Percentiles rank a stretch among this genome's conserved stretches.
Conservation (phyloP, 2,329 filamentous ascomycete genomes). For the Plenodomus tracheiphilus region DNA sequence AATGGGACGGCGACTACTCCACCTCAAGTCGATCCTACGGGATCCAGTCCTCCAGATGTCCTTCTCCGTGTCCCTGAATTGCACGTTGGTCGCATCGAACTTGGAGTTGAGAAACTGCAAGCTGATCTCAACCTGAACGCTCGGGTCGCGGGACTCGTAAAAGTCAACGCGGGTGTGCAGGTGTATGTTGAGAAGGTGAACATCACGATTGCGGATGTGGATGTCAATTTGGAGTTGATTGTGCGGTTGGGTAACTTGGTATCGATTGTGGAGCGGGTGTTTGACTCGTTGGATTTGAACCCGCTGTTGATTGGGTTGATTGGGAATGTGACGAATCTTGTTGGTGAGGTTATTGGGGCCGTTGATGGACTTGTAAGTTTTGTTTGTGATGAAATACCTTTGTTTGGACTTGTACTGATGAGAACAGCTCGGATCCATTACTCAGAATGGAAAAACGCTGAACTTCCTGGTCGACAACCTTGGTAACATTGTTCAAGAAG, state of each 20-base stretch:
- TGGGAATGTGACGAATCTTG: constrained; percentile 57
- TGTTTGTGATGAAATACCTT: neutral
- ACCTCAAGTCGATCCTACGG: constrained; percentile 24
- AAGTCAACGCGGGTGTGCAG: constrained; percentile 54
- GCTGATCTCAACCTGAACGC: constrained; percentile 65
- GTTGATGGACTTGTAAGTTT: constrained; percentile 56
- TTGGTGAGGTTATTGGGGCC: constrained; percentile 58
- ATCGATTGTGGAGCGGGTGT: constrained; percentile 64
- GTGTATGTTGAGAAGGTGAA: constrained; percentile 57
- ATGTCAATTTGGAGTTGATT: constrained; percentile 62
- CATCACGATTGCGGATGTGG: constrained; percentile 64
- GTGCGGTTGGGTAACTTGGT: constrained; percentile 64
- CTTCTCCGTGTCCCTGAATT: constrained; percentile 61
- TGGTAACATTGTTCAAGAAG: constrained; percentile 65
- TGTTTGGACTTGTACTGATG: neutral
- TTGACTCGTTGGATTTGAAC: constrained; percentile 63
- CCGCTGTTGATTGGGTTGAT: constrained; percentile 62
- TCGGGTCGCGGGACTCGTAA: constrained; percentile 61
- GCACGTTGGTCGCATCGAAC: constrained; percentile 62
- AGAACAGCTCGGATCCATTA: constrained; percentile 57
- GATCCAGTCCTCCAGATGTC: constrained; percentile 57
- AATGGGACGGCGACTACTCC: constrained; percentile 26
- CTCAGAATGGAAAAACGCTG: constrained; percentile 58
- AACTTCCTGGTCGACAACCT: constrained; percentile 64
- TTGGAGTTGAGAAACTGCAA: constrained; percentile 61